phyloP scores from a whole-genome alignment of 23 red algal genomes.

The Gracilaria caudata region DNA sequence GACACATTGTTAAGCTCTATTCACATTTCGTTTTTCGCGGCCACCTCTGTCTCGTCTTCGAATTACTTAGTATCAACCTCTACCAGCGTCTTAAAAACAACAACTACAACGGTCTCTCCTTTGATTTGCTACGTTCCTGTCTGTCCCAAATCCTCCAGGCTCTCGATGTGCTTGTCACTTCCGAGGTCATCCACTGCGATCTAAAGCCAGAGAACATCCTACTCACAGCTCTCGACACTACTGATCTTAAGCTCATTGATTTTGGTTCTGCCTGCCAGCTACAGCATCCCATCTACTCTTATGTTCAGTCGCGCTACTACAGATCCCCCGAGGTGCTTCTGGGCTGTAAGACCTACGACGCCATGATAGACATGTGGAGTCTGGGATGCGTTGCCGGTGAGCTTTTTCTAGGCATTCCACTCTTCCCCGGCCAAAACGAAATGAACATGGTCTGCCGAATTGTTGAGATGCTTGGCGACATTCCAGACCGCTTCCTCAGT shows the following conservation, averaged over 20 bases:
- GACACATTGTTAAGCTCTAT: conserved; percentile 57
- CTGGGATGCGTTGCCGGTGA: conserved; percentile 94
- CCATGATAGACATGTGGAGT: conserved; percentile 96
- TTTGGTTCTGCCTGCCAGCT: conserved; percentile 96
- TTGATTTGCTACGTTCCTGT: conserved; percentile 62
- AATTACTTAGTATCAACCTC: conserved; percentile 84
- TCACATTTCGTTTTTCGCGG: conserved; percentile 76
- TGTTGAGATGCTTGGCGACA: conserved; percentile 89
- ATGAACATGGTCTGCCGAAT: conserved; percentile 97
- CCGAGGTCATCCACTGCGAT: conserved; percentile 97
- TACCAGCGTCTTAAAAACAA: conserved; percentile 93
- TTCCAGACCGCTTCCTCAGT: conserved; percentile 69
- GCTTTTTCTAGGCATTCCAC: conserved; percentile 94
- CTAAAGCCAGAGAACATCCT: conserved; percentile 98
- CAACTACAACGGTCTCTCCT: conserved; percentile 62
- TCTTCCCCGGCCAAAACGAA: conserved; percentile 94
- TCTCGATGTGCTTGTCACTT: conserved; percentile 69
- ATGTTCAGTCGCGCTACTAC: conserved; percentile 98
- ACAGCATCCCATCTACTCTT: conserved; percentile 81
- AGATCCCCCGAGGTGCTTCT: conserved; percentile 95
- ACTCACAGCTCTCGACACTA: conserved; percentile 36
- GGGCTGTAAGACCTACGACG: conserved; percentile 70
- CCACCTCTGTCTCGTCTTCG: conserved; percentile 97
- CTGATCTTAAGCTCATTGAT: conserved; percentile 89
- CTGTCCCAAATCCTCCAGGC: conserved; percentile 84